These are phyloP conservation scores for Yarrowia sp. DNA, from an alignment of 805 yeast species.

Conservation along the genomic window DNA sequence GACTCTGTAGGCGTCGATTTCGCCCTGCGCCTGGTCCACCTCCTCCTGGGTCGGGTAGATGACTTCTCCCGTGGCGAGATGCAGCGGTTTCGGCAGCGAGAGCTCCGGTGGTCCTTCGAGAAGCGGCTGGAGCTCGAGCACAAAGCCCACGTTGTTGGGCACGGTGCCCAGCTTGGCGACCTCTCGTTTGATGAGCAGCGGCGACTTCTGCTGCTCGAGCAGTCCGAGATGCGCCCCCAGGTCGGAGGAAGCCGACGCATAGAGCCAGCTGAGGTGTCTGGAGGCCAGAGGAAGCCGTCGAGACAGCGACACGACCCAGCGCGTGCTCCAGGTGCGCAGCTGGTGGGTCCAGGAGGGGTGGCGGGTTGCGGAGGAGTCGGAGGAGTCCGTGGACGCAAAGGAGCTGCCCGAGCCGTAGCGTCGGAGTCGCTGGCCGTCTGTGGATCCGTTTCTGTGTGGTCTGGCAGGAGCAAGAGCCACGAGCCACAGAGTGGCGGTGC, in stretches of 20 bases:
- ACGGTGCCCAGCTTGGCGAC: slow-evolving; percentile 3
- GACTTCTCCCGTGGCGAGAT: slow-evolving; percentile 23
- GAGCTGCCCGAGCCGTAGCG: neutral
- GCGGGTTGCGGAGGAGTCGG: neutral
- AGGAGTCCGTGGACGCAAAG: neutral
- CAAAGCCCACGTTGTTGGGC: slow-evolving; percentile 10
- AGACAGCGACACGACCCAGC: neutral
- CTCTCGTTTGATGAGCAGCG: slow-evolving; percentile 7
- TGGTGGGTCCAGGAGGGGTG: neutral
- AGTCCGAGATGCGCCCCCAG: slow-evolving; percentile 11
- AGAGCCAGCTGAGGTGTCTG: slow-evolving; percentile 12
- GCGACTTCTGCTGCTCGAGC: slow-evolving; percentile 1
- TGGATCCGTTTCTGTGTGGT: neutral
- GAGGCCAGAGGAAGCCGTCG: neutral
- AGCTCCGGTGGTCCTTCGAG: slow-evolving; percentile 15
- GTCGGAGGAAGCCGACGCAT: neutral
- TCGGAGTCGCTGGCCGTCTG: neutral
- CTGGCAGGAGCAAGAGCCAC: slow-evolving; percentile 3
- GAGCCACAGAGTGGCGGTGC: neutral
- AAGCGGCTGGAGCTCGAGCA: slow-evolving; percentile 1
- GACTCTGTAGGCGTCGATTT: slow-evolving; percentile 3
- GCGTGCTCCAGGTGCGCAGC: neutral
- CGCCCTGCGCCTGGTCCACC: slow-evolving; percentile 8
- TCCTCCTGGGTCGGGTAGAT: slow-evolving; percentile 21
- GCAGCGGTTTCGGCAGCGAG: neutral